A percentile compares a stretch with the other conserved stretches of the same genome.
Conservation (phyloP, 139 green algal species). For the Tetradesmus lagerheimii region DNA sequence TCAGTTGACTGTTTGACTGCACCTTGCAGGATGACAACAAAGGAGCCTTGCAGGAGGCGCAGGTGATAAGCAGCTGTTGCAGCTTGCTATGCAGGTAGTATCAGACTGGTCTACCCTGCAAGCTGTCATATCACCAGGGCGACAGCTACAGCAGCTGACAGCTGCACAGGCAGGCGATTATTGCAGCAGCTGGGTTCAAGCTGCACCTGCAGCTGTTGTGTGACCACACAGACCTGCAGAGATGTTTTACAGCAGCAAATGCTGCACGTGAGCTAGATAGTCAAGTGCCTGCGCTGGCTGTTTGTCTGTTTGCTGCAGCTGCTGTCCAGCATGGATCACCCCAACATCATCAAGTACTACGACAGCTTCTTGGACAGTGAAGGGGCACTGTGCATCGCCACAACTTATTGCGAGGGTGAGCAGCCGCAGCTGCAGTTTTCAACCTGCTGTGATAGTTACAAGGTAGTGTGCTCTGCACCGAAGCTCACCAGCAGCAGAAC, state of each 20-base stretch:
- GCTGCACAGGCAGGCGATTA: too few species aligned
- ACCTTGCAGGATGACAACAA: slow-evolving; percentile 60
- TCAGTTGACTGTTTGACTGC: background rate
- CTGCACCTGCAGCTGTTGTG: too few species aligned
- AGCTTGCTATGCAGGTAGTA: background rate
- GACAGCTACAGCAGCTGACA: too few species aligned
- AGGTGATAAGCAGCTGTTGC: slow-evolving; percentile 17
- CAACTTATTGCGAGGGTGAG: slow-evolving; percentile 68
- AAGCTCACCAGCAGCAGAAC: background rate
- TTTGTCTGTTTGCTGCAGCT: slow-evolving; percentile 51
- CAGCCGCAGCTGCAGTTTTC: background rate
- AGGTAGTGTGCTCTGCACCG: background rate
- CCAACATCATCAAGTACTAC: slow-evolving; percentile 68
- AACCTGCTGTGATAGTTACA: background rate
- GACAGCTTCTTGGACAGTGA: slow-evolving; percentile 73
- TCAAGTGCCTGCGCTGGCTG: too few species aligned
- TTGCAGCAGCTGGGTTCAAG: too few species aligned
- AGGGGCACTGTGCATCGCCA: slow-evolving; percentile 67
- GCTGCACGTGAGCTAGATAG: too few species aligned
- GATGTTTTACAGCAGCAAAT: too few species aligned
- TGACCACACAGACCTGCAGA: too few species aligned
- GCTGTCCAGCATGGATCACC: slow-evolving; percentile 67
- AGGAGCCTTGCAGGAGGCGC: slow-evolving; percentile 58
- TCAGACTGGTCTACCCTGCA: background rate
- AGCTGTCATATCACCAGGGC: too few species aligned